Evolutionary conservation across 2,329 filamentous ascomycete species (phyloP).

Genomic region (Colletotrichum plurivorum): DNA sequence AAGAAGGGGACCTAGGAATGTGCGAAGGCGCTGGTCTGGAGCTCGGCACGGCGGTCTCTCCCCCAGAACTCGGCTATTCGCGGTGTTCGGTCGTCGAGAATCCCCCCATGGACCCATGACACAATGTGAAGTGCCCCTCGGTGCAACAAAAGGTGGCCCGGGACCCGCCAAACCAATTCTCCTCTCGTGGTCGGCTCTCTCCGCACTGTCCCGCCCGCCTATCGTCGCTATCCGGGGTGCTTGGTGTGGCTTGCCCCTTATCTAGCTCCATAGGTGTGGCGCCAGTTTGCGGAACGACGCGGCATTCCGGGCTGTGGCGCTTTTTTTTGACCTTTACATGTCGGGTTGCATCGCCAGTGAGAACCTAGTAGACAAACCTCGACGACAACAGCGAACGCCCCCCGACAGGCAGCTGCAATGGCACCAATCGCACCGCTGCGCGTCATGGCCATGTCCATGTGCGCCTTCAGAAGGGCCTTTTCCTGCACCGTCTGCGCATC

Average conservation of each 20-base stretch:
- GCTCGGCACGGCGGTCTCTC: slow-evolving; percentile 29
- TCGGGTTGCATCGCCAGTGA: not conserved
- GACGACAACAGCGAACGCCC: not conserved
- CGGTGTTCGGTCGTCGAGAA: slow-evolving; percentile 39
- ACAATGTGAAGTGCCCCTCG: slow-evolving; percentile 33
- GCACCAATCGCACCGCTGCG: slow-evolving; percentile 30
- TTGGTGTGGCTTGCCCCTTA: slow-evolving; percentile 15
- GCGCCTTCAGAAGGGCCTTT: slow-evolving; percentile 51
- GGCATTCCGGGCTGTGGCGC: slow-evolving; percentile 25
- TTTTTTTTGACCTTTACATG: slow-evolving; percentile 13
- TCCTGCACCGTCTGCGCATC: slow-evolving; percentile 67
- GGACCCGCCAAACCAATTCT: slow-evolving; percentile 24
- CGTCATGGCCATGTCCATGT: slow-evolving; percentile 49
- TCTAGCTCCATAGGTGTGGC: slow-evolving; percentile 14
- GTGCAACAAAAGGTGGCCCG: slow-evolving; percentile 27
- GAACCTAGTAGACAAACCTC: not conserved
- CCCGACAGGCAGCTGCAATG: slow-evolving; percentile 9
- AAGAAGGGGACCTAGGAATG: slow-evolving; percentile 25
- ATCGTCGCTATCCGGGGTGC: not conserved
- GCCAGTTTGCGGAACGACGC: slow-evolving; percentile 20
- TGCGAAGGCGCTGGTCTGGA: slow-evolving; percentile 27
- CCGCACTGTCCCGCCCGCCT: slow-evolving; percentile 27
- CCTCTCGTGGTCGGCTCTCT: slow-evolving; percentile 19
- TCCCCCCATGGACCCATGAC: slow-evolving; percentile 38
- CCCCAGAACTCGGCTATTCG: slow-evolving; percentile 41